Evolutionary conservation across 1,284 basidiomycete species (phyloP).

Genomic region (Bjerkandera adusta): DNA sequence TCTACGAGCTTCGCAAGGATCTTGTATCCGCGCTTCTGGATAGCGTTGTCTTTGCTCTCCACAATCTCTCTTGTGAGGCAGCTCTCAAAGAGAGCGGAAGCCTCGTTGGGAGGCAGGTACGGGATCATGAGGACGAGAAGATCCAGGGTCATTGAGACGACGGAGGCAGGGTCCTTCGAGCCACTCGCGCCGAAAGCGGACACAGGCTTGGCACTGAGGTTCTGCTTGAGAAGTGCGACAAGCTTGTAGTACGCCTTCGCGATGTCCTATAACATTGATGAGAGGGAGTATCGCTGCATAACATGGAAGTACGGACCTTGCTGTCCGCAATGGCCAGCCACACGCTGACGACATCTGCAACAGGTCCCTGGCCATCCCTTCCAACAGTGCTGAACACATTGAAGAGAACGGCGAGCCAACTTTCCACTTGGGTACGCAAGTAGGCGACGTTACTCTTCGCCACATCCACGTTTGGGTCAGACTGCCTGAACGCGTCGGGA

Average conservation of each 20-base stretch:
- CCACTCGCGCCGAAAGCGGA: slow-evolving; percentile 33
- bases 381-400: slow-evolving; percentile 92
- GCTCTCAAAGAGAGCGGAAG: slow-evolving; percentile 61
- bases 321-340: slow-evolving; percentile 84
- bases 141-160: slow-evolving; percentile 85
- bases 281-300: slow-evolving; percentile 1
- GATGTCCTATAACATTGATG: slow-evolving; percentile 54
- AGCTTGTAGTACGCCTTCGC: slow-evolving; percentile 83
- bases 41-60: slow-evolving; percentile 75
- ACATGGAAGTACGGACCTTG: slow-evolving; percentile 42
- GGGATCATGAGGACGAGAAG: slow-evolving; percentile 87
- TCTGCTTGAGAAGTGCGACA: slow-evolving; percentile 72
- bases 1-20: slow-evolving; percentile 77
- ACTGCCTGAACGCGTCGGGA: slow-evolving; percentile 33
- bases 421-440: slow-evolving; percentile 80
- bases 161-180: slow-evolving; percentile 44
- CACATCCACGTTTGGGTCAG: slow-evolving; percentile 45
- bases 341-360: slow-evolving; percentile 88
- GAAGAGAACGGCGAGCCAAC: slow-evolving; percentile 93
- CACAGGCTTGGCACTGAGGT: slow-evolving; percentile 44
- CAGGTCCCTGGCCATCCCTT: slow-evolving; percentile 73
- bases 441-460: slow-evolving; percentile 73
- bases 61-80: slow-evolving; percentile 62
- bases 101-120: slow-evolving; percentile 62
- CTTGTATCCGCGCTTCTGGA: slow-evolving; percentile 97